A percentile compares a stretch with the other conserved stretches of the same genome.
Evolutionary conservation across 2,329 filamentous ascomycete genomes (phyloP).

Genomic region (Fusarium incarnatum): DNA sequence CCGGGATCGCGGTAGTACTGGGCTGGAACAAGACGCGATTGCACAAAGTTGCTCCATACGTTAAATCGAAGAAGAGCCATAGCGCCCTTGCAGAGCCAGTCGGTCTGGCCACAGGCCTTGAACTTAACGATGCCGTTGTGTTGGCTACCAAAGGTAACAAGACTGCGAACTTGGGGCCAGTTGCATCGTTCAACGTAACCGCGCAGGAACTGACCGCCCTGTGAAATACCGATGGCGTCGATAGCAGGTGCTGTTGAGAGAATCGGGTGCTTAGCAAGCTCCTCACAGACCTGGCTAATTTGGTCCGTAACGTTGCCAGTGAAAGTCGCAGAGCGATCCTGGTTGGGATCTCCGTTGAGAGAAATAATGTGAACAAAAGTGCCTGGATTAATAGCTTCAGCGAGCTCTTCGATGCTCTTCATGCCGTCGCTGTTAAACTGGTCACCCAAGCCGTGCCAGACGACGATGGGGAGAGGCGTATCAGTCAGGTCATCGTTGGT

Average conservation of each 20-base stretch:
- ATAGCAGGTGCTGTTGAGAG: constrained; percentile 84
- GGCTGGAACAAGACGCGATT: constrained; percentile 85
- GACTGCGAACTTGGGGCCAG: constrained; percentile 75
- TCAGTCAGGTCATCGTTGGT: constrained; percentile 58
- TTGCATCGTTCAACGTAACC: constrained; percentile 92
- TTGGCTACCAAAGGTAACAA: constrained; percentile 90
- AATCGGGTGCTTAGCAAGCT: constrained; percentile 80
- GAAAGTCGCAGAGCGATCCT: constrained; percentile 87
- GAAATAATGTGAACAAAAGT: constrained; percentile 86
- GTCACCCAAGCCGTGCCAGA: constrained; percentile 91
- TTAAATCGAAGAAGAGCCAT: constrained; percentile 82
- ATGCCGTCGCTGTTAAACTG: constrained; percentile 82
- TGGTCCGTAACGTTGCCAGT: constrained; percentile 89
- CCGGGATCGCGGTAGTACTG: constrained; percentile 88
- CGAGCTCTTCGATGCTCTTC: constrained; percentile 75
- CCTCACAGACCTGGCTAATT: constrained; percentile 79
- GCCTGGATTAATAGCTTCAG: constrained; percentile 78
- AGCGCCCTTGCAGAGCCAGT: constrained; percentile 85
- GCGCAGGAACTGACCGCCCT: constrained; percentile 96
- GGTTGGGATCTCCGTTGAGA: constrained; percentile 71
- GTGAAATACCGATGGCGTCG: constrained; percentile 93
- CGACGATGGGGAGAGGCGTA: constrained; percentile 85
- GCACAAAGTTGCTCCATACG: constrained; percentile 83
- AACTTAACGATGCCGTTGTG: constrained; percentile 94
- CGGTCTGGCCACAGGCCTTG: constrained; percentile 74